Evolutionary conservation across 2,329 filamentous ascomycete genomes (phyloP), one percentile per base, ranked within the genome.

Genomic region (Botrytis paeoniae): DNA sequence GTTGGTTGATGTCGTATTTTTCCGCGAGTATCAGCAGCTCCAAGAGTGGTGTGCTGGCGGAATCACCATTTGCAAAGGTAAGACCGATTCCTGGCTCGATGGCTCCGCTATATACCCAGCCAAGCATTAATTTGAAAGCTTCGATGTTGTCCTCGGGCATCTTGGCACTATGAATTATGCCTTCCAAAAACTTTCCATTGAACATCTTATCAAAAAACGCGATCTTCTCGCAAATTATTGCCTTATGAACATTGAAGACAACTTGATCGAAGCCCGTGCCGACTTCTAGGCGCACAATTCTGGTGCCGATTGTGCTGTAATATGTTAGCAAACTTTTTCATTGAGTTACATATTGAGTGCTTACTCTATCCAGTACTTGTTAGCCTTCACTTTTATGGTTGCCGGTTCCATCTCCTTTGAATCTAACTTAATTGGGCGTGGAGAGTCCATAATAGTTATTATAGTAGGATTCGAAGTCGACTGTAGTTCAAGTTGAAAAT

Each of bases 161-260:
- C 5, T 5, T 57, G 0, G 74, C 74, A 4, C 6, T 60, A 8
- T 62, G 63, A 3, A 60, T 32, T 12, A 18, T n/a, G 7, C 65
- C 41, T 41, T 76, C 72, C 29, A 18, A 41, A 14, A 76, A 76
- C 1, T 43, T 32, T 4, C 70, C 54, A 6, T 51, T 60, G 59
- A 76, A 75, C 70, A 78, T 74, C 43, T 74, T 75, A 0, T 69
- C 37, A 18, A 76, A 77, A 45, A 74, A 76, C 0, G 74, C 74
- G 3, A 76, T 60, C 29, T 73, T 75, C 8, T 74, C 39, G 69
- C 72, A 76, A 1, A 75, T 39, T 12, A 74, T 18, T 1, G 41
- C 20, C 22, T 73, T 72, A 25, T 77, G 68, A 32, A 76, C 54
- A 10, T 8, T 48, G 10, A 65, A 65, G 18, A 35, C n/a, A 5